phyloP scores from a whole-genome alignment of 495 filamentous ascomycete genomes.

The Podospora anserina region DNA sequence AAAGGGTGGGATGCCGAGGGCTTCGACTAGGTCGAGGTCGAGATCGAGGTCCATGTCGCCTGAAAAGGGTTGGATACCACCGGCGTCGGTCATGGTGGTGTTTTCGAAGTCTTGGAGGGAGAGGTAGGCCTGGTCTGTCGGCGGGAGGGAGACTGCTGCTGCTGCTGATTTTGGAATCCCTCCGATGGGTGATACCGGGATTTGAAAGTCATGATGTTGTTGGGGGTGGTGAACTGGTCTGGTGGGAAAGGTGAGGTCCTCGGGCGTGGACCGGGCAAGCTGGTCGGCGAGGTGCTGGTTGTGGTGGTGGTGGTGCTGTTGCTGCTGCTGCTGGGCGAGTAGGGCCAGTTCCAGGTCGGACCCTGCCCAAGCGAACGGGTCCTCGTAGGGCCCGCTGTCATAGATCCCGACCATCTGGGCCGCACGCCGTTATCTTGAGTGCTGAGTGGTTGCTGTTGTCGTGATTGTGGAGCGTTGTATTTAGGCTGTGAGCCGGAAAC shows the following conservation, averaged over 20 bases:
- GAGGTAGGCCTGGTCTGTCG: neutral
- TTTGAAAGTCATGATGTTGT: neutral
- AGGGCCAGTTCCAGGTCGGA: constrained; percentile 15
- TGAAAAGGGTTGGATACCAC: neutral
- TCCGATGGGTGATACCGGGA: neutral
- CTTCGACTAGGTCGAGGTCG: neutral
- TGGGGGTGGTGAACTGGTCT: neutral
- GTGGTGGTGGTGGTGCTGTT: neutral
- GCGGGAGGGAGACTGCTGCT: neutral
- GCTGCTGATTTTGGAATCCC: neutral
- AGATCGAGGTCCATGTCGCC: constrained; percentile 8
- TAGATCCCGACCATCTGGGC: neutral
- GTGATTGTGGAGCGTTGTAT: constrained; percentile 22
- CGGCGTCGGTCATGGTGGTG: neutral
- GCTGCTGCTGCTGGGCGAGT: constrained; percentile 9
- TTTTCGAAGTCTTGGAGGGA: neutral
- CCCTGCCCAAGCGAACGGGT: constrained; percentile 23
- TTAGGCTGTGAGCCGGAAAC: constrained; percentile 19
- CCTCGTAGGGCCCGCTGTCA: constrained; percentile 12
- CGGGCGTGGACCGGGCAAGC: neutral
- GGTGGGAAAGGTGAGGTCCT: neutral
- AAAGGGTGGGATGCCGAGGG: neutral
- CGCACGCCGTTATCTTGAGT: neutral
- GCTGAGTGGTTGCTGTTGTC: constrained; percentile 12
- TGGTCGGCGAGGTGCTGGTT: neutral